phyloP scores from a whole-genome alignment of 257 asterid genomes.

The Scutellaria barbata region DNA sequence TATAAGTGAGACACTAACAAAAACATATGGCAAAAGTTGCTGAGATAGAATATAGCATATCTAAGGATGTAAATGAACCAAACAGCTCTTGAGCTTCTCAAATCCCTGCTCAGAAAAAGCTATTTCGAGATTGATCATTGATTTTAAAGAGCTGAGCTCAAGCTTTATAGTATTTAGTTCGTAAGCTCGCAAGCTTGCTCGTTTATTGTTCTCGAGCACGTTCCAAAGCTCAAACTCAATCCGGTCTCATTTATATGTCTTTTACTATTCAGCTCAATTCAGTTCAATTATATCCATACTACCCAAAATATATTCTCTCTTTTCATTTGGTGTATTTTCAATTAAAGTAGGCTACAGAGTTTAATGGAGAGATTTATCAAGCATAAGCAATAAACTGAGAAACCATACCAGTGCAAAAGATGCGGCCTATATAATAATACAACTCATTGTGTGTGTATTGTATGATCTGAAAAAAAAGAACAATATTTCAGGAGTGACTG shows the following conservation, averaged over 20 bases:
- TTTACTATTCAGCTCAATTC: too few relatives aligned
- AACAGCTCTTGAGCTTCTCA: too few relatives aligned
- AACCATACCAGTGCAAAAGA: slow-evolving; percentile 24
- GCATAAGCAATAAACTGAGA: slow-evolving; percentile 24
- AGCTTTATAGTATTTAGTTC: too few relatives aligned
- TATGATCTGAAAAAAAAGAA: slow-evolving; percentile 9
- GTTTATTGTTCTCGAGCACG: too few relatives aligned
- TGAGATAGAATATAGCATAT: slow-evolving; percentile 15
- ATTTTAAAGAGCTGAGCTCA: too few relatives aligned
- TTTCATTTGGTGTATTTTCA: not conserved
- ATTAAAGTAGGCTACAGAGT: slow-evolving; percentile 23
- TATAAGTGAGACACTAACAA: not conserved
- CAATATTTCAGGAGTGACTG: slow-evolving; percentile 22
- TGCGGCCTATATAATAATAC: slow-evolving; percentile 26
- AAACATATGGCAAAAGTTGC: slow-evolving; percentile 13
- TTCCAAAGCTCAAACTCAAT: too few relatives aligned
- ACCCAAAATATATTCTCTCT: slow-evolving; percentile 18
- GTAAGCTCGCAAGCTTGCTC: too few relatives aligned
- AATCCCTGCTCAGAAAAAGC: too few relatives aligned
- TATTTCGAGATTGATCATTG: too few relatives aligned
- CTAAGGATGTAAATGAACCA: too few relatives aligned
- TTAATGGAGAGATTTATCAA: slow-evolving; percentile 21
- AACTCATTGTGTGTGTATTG: slow-evolving; percentile 6
- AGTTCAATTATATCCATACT: too few relatives aligned
- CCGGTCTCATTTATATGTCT: too few relatives aligned